Base-by-base conservation (phyloP, 768 basidiomycete species). In the Mycena haematopus region DNA sequence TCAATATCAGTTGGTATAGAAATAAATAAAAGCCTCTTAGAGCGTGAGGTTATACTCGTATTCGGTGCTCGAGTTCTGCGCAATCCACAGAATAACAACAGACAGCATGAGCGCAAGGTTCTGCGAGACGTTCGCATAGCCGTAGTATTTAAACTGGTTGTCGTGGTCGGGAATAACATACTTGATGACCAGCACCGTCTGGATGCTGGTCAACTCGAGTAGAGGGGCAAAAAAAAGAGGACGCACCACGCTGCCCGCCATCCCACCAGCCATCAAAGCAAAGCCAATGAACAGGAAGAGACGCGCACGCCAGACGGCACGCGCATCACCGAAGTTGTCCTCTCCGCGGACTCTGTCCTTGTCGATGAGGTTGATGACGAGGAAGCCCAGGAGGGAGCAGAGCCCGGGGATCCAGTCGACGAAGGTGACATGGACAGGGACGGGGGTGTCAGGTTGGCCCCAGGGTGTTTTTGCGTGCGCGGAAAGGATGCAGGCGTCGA, bases 391-490 rank as follows among this genome's bases (percentile, higher is more conserved):
- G 31, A 97, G 84, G 8, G 93, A 94, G 76, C 90, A 95, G 68
- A 99, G 86, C 22, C 96, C 96, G 0, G 96, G 95, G n/a, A 97
- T 80, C 97, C 97, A 99, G 80, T 99, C 97, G 58, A 94, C 88
- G 73, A 98, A 97, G 14, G 84, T 79, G 73, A 99, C 92, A 70
- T 94, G 94, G 0, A 84, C 82, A 11, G 83, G 82, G 0, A 79
- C 74, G 0, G 87, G 84, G 54, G 87, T 81, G 68, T 89, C 82
- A 2, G 90, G 90, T 5, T 88, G 82, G 40, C 86, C 89, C 65
- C 85, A 85, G 3, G 93, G 91, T 1, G 92, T 78, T 56, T 85
- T 86, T 0, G 94, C 93, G 69, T 96, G 93, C 3, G 91, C 87
- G 11, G 95, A 97, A 42, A 95, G 83, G 56, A 98, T 88, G 24